Evolutionary conservation across 441 rosid genomes (phyloP), one percentile per base, ranked within the genome.

Genomic region (Isatis lusitanica): DNA sequence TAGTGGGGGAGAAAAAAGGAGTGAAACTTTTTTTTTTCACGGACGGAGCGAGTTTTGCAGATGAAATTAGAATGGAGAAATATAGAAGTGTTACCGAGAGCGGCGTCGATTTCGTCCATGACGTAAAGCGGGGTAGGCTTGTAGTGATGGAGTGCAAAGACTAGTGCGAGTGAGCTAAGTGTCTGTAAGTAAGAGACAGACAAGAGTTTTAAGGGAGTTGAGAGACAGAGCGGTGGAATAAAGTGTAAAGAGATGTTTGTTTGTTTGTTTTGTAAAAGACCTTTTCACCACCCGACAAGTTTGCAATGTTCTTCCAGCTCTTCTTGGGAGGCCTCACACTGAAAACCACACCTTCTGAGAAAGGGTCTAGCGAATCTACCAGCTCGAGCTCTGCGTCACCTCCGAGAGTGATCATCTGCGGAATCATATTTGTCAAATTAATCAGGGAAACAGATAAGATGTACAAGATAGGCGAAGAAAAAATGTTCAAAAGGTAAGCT

Each of bases 321-420:
- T 95, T 95, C 83, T 95, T 95, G 7, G 99, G 99, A n/a, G 99
- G 98, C 80, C 99, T 87, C 44, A 95, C 97, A 76, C 97, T 95
- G 85, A 95, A 93, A 66, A 95, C 98, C 72, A 93, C 95, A 58
- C 99, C 98, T 86, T 93, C 98, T 24, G 97, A 93, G 80, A 93
- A 95, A 36, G 99, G 98, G 85, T 95, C 99, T 71, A 95, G 83
- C 42, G 98, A 93, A 81, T 95, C 99, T 39, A 95, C 98, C n/a
- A 93, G 84, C 82, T 95, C 99, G 46, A 95, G 98, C 71, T 95
- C 98, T 48, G 99, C 97, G 83, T 93, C 99, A 26, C 98, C 97
- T 75, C 99, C 98, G 4, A 95, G 95, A 5, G 99, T 95, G 80
- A 91, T 95, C 99, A 93, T 95, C 94, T 95, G 85, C 68, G 47